Percentiles rank a stretch among this genome's conserved stretches.
Conservation (phyloP, 768 basidiomycete species). For the Kwoniella newhampshirensis region DNA sequence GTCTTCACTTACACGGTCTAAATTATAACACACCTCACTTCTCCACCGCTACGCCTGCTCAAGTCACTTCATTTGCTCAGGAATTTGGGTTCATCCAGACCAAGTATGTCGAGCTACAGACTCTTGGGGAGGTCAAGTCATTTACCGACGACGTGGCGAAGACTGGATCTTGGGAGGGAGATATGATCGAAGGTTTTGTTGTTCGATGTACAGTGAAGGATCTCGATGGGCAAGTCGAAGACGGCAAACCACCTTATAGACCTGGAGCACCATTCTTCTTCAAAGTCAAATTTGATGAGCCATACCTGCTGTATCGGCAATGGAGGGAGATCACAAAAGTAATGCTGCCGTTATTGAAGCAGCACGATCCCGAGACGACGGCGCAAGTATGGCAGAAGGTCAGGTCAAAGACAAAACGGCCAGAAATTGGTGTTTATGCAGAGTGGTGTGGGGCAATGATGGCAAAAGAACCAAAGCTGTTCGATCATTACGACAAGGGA, state of each 20-base stretch:
- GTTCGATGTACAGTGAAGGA: slow-evolving; percentile 71
- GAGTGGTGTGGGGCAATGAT: slow-evolving; percentile 83
- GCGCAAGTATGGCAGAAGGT: slow-evolving; percentile 53
- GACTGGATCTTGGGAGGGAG: slow-evolving; percentile 75
- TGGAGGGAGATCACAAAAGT: slow-evolving; percentile 91
- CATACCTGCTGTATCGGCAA: slow-evolving; percentile 97
- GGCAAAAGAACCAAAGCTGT: slow-evolving; percentile 61
- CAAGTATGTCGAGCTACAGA: slow-evolving; percentile 59
- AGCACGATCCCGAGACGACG: slow-evolving; percentile 20
- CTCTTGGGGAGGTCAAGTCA: slow-evolving; percentile 65
- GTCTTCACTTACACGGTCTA: slow-evolving; percentile 89
- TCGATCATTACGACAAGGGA: slow-evolving; percentile 70
- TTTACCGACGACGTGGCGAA: slow-evolving; percentile 71
- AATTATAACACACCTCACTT: slow-evolving; percentile 70
- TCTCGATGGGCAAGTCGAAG: slow-evolving; percentile 22
- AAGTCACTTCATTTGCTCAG: slow-evolving; percentile 75
- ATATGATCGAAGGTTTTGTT: slow-evolving; percentile 90
- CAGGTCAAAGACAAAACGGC: slow-evolving; percentile 68
- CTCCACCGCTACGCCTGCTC: slow-evolving; percentile 65
- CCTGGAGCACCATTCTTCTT: slow-evolving; percentile 90
- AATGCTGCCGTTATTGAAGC: slow-evolving; percentile 58
- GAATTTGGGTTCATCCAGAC: slow-evolving; percentile 93
- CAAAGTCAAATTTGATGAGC: slow-evolving; percentile 98
- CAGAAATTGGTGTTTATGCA: slow-evolving; percentile 76
- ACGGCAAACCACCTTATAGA: slow-evolving; percentile 64